Percentiles rank a stretch among this genome's conserved stretches.
These are phyloP conservation scores for Climacium dendroides DNA, from an alignment of 225 moss, liverwort and hornwort genomes.

Conservation along the genomic window DNA sequence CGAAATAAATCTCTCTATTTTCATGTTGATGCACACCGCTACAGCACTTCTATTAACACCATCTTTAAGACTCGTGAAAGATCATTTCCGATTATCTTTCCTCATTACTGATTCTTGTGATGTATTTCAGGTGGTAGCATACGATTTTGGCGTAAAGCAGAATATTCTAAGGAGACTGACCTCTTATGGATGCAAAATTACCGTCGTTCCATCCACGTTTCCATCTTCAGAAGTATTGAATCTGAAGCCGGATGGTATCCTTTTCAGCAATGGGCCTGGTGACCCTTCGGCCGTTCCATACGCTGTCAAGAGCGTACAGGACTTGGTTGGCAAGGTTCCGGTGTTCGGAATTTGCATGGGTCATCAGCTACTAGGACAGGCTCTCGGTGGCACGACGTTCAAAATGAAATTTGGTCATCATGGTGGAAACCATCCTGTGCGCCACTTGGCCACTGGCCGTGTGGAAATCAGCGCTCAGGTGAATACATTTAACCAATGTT, in stretches of 20 bases:
- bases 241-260: constrained; percentile 82
- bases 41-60: not conserved
- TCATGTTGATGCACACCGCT: not conserved
- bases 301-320: constrained; percentile 77
- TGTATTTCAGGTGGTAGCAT: constrained; percentile 64
- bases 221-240: constrained; percentile 64
- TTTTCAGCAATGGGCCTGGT: constrained; percentile 96
- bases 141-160: constrained; percentile 86
- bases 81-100: not conserved
- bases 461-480: constrained; percentile 98
- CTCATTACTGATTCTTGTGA: not conserved
- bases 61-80: not conserved
- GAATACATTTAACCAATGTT: not conserved
- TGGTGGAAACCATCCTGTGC: constrained; percentile 96
- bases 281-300: constrained; percentile 96
- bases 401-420: constrained; percentile 99
- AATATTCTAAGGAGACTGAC: constrained; percentile 77
- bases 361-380: constrained; percentile 92
- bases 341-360: constrained; percentile 99
- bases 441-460: constrained; percentile 75
- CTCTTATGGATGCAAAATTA: constrained; percentile 88
- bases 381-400: constrained; percentile 82
- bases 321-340: constrained; percentile 68
- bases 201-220: constrained; percentile 81
- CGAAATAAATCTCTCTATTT: not conserved